Evolutionary conservation across 1,284 basidiomycete genomes (phyloP).

Genomic region (Ceratobasidium sp.): DNA sequence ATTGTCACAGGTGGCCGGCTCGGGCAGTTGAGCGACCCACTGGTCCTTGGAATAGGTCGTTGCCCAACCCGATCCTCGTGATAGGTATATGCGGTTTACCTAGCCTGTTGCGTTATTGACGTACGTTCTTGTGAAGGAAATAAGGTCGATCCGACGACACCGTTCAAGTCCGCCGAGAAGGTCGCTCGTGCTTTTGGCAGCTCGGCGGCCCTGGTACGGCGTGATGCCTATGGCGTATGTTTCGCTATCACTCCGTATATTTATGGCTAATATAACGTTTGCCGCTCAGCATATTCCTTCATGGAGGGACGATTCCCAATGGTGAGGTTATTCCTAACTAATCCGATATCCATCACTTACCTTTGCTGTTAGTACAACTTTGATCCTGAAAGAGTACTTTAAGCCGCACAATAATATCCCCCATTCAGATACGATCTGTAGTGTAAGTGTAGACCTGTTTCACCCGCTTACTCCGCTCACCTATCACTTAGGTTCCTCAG

Average conservation of each 20-base stretch:
- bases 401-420: too few species aligned
- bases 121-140: conserved; percentile 1
- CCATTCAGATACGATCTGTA: too few species aligned
- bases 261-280: too few species aligned
- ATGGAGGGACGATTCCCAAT: too few species aligned
- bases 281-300: background rate
- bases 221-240: conserved; percentile 25
- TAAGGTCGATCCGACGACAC: conserved; percentile 26
- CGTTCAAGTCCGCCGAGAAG: conserved; percentile 17
- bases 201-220: conserved; percentile 20
- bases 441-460: too few species aligned
- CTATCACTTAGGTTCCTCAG: too few species aligned
- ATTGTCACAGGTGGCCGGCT: conserved; percentile 9
- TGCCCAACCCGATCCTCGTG: conserved; percentile 14
- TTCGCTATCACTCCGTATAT: too few species aligned
- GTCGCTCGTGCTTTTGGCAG: conserved; percentile 7
- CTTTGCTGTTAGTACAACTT: too few species aligned
- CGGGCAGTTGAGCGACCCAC: background rate
- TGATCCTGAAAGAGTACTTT: too few species aligned
- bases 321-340: too few species aligned
- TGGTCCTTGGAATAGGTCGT: background rate
- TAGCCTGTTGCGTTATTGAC: background rate
- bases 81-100: conserved; percentile 14
- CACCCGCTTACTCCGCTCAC: too few species aligned
- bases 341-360: too few species aligned